These are phyloP conservation scores for Lichtheimia ornata DNA, from an alignment of 371 early-diverging fungal species.

Conservation along the genomic window DNA sequence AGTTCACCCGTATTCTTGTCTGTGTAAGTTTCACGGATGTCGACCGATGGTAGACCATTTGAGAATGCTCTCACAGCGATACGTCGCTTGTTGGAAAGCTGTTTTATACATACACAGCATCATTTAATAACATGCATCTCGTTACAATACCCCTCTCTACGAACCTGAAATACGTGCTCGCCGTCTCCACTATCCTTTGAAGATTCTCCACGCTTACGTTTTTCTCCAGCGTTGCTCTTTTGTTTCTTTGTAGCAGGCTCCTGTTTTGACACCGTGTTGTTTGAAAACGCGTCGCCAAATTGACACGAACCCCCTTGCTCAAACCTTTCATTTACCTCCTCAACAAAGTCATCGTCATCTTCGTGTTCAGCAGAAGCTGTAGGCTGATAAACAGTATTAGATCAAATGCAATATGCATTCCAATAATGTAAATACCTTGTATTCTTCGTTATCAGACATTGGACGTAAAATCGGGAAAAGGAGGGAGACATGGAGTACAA, in stretches of 20 bases:
- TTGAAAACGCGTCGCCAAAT: background rate
- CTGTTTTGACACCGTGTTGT: background rate
- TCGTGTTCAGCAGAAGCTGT: too few species aligned
- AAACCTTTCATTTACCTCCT: background rate
- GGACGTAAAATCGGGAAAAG: too few species aligned
- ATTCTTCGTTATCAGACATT: too few species aligned
- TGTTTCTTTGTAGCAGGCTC: slow-evolving; percentile 2
- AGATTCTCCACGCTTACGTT: background rate
- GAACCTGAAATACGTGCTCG: background rate
- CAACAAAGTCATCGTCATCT: slow-evolving; percentile 4
- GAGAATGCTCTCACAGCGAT: slow-evolving; percentile 11
- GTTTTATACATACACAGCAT: background rate
- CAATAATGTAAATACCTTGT: too few species aligned
- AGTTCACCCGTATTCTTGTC: slow-evolving; percentile 13
- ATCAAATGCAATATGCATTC: too few species aligned
- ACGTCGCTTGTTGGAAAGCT: slow-evolving; percentile 15
- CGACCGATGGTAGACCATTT: slow-evolving; percentile 16
- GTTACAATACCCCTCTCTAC: background rate
- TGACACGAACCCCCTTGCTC: background rate
- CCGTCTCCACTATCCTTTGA: background rate
- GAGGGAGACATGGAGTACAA: too few species aligned
- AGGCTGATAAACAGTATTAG: too few species aligned
- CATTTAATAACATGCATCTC: background rate
- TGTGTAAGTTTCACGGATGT: slow-evolving; percentile 16
- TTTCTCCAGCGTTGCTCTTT: background rate